A percentile compares a stretch with the other conserved stretches of the same genome.
Conservation (phyloP, 495 filamentous ascomycete species). For the Hypoxylon trugodes region DNA sequence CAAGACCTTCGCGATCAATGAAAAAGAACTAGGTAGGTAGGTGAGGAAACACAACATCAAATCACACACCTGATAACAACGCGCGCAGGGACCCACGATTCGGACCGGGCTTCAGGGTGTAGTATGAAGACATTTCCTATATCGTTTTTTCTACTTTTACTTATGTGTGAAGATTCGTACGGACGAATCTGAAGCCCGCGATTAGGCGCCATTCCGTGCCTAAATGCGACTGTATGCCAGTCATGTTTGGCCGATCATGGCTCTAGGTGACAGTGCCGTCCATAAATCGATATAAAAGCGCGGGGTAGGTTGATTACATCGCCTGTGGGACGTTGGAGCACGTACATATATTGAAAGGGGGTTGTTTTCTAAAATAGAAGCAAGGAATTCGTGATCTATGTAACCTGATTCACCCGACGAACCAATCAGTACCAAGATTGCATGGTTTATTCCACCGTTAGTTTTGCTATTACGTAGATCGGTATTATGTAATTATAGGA, state of each 20-base stretch:
- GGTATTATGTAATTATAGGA: constrained; percentile 16
- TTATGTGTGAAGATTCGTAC: not conserved
- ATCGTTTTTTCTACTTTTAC: not conserved
- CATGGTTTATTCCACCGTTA: constrained; percentile 6
- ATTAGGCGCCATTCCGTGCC: constrained; percentile 29
- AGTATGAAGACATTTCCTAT: no score
- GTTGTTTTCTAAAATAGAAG: constrained; percentile 30
- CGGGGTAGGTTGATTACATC: constrained; percentile 27
- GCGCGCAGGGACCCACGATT: constrained; percentile 4
- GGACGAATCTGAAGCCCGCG: constrained; percentile 16
- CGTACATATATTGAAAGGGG: constrained; percentile 11
- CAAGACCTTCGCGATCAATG: not conserved
- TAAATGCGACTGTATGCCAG: constrained; percentile 34
- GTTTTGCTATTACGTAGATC: constrained; percentile 15
- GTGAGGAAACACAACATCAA: constrained; percentile 16
- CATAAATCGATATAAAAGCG: constrained; percentile 21
- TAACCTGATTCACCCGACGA: not conserved
- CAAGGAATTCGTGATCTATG: constrained; percentile 13
- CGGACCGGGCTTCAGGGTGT: not conserved
- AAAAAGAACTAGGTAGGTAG: not conserved
- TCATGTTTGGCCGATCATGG: constrained; percentile 24
- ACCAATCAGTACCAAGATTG: constrained; percentile 20
- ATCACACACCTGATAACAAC: constrained; percentile 18
- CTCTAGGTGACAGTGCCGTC: constrained; percentile 23
- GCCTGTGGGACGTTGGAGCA: constrained; percentile 24